Evolutionary conservation across 441 rosid genomes (phyloP), one percentile per base, ranked within the genome.

Genomic region (Hura crepitans): DNA sequence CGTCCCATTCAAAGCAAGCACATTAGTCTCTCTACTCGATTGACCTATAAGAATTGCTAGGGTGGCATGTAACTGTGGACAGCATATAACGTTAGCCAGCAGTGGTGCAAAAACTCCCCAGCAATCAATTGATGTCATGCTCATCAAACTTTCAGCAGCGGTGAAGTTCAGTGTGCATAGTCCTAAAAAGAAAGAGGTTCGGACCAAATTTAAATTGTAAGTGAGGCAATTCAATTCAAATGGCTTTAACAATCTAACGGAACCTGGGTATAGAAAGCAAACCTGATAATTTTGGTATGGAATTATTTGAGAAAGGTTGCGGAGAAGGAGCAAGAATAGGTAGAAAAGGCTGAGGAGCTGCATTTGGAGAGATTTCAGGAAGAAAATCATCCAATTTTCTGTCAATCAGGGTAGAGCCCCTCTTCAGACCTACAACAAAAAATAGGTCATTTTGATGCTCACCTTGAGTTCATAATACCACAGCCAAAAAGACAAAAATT

Each of bases 271-370:
- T 22, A 51, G 55, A 69, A 74, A 66, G 54, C 73, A 54, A 59
- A 89, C 98, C 98, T 31, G 98, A 93, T 67, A 93, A 78, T 77
- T 87, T 89, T 4, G 97, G 96, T 53, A 76, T 46, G 53, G 90
- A 82, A 50, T 72, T 87, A 74, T 87, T 91, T 1, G 84, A 81
- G 80, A 81, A 93, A 22, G 96, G 90, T 71, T 82, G 80, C 81
- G 98, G 97, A 71, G 96, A 85, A 71, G 97, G 96, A 31, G 97
- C 96, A 62, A 86, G 84, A 74, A 86, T 76, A 53, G 98, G 97
- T 67, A 93, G 91, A 73, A 89, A 87, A 4, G 98, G 98, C 75
- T 83, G 93, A 54, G 97, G 98, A 69, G 89, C 75, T 63, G 74
- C 80, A 68, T 67, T 79, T 17, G 96, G 96, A 30, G 97, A 76